Percentiles rank a stretch among this genome's conserved stretches.
These are phyloP conservation scores for Eucalyptus microcorys DNA, from an alignment of 345 rosid species.

Conservation along the genomic window DNA sequence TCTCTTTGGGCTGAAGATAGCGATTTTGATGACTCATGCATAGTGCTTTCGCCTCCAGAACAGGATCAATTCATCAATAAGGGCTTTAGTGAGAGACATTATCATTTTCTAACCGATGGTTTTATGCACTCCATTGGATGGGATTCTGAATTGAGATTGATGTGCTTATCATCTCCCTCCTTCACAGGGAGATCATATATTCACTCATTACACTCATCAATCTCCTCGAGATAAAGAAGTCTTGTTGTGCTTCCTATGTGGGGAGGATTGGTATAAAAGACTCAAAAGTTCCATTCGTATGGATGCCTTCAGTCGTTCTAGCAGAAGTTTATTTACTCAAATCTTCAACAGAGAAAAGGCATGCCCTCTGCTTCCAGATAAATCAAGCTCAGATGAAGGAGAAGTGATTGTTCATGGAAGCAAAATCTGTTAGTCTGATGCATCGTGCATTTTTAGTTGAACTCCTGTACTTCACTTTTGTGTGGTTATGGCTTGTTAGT, in stretches of 20 bases:
- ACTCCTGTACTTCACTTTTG: neutral
- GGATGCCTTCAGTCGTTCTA: neutral
- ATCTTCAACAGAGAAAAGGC: neutral
- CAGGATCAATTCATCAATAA: neutral
- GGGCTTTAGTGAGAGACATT: neutral
- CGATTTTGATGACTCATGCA: neutral
- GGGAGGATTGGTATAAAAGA: neutral
- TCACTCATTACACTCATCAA: neutral
- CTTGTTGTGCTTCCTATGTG: conserved; percentile 2
- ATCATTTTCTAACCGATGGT: neutral
- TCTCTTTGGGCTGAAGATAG: conserved; percentile 4
- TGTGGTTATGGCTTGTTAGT: neutral
- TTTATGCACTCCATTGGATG: neutral
- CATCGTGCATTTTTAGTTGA: neutral
- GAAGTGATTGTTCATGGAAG: neutral
- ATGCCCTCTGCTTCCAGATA: neutral
- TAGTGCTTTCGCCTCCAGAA: conserved; percentile 8
- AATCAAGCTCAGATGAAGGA: neutral
- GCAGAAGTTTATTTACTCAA: neutral
- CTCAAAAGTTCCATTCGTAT: neutral
- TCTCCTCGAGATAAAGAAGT: conserved; percentile 8
- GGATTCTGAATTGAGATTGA: conserved; percentile 1
- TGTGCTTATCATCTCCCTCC: conserved; percentile 5
- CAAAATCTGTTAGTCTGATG: neutral
- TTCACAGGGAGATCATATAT: neutral